These are phyloP conservation scores for Phaeosphaeriaceae sp. DNA, from an alignment of 2,329 filamentous ascomycete genomes.

Conservation along the genomic window DNA sequence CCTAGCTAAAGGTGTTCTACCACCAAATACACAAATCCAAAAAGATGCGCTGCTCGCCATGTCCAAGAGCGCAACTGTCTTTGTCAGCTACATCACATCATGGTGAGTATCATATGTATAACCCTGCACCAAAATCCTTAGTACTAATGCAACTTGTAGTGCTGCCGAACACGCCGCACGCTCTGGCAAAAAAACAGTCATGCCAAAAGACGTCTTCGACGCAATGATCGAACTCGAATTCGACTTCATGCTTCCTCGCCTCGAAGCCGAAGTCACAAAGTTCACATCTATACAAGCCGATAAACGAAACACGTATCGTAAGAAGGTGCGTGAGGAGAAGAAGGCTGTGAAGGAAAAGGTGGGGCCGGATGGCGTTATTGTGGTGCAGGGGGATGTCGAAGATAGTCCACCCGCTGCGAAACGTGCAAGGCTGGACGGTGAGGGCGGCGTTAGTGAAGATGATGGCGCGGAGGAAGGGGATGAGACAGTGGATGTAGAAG, in stretches of 20 bases:
- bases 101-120: constrained; percentile 60
- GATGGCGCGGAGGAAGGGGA: constrained; percentile 48
- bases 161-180: constrained; percentile 73
- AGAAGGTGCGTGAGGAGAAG: constrained; percentile 72
- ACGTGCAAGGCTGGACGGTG: constrained; percentile 54
- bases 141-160: constrained; percentile 52
- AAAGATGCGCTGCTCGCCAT: constrained; percentile 80
- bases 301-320: constrained; percentile 75
- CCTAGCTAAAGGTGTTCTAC: constrained; percentile 79
- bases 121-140: not conserved
- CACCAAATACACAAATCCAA: constrained; percentile 82
- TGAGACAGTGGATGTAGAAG: constrained; percentile 52
- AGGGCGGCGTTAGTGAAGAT: constrained; percentile 44
- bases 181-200: constrained; percentile 78
- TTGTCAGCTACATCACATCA: constrained; percentile 79
- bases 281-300: constrained; percentile 76
- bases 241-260: constrained; percentile 69
- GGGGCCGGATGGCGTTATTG: constrained; percentile 5
- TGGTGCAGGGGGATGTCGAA: constrained; percentile 32
- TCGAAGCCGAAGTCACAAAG: constrained; percentile 79
- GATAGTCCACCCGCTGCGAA: constrained; percentile 58
- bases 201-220: constrained; percentile 75
- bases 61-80: constrained; percentile 82
- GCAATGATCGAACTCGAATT: constrained; percentile 81
- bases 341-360: constrained; percentile 23